Base-by-base conservation (phyloP, 257 asterid genomes). In the Primulina tabacum region DNA sequence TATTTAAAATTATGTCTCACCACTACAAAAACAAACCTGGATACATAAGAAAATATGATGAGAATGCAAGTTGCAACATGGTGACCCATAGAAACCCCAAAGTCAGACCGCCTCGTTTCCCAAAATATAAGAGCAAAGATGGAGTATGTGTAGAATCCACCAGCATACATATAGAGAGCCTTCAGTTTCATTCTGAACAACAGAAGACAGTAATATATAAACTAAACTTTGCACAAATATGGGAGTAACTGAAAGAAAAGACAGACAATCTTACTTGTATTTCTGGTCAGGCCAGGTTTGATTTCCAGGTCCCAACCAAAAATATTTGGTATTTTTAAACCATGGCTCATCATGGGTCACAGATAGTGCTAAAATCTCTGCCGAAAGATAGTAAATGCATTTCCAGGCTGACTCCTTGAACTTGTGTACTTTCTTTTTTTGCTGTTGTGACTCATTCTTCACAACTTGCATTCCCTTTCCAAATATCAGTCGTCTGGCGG, bases 371-470 rank as follows among this genome's bases (percentile, higher is more conserved):
- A 88, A 85, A 40, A 86, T 57, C 82, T 94, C 99, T 6, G 97
- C 97, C 12, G 97, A 94, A 74, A 91, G 97, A 81, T 56, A 94
- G 73, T 89, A 94, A 65, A 94, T 75, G 55, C 89, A 94, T 77
- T 94, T 94, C 99, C 99, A 94, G 30, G 97, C 99, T 26, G 99
- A 94, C 79, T 94, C 99, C 82, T 91, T 89, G 90, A 94, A 94
- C 82, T 94, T 94, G 47, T 83, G 59, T 58, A 91, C 82, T 77
- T 84, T 91, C 87, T 88, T 94, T 73, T 78, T 83, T 52, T 77
- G 81, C 24, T 83, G 87, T 17, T 73, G 82, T n/a, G 82, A 82
- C 77, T 83, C 84, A 60, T 70, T 72, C 61, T 75, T 82, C 71
- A 83, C 75, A 59, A 60, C 72, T 85, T 83, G 82, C 73, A 64